A percentile compares a stretch with the other conserved stretches of the same genome.
These are phyloP conservation scores for Detonula confervacea DNA, from an alignment of 352 stramenopile species.

Conservation along the genomic window DNA sequence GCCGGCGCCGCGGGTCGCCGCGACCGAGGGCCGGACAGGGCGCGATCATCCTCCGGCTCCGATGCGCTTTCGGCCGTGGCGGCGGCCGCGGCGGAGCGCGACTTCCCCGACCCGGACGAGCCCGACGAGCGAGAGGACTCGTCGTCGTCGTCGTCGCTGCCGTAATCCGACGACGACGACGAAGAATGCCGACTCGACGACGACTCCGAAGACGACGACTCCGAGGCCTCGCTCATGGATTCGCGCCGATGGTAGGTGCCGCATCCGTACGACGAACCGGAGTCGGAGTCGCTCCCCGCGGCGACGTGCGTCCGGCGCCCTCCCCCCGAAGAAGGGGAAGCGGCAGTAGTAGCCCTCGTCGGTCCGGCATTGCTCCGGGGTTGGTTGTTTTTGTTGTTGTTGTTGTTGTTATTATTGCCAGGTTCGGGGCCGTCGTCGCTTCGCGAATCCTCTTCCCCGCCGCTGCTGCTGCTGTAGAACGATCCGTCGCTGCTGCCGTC, in stretches of 20 bases:
- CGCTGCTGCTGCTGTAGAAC: constrained; percentile 1
- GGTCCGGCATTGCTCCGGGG: constrained; percentile 3
- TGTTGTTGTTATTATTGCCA: background rate
- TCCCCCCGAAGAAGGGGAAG: background rate
- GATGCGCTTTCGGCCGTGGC: too few relatives aligned
- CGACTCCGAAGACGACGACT: background rate
- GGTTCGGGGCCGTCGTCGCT: too few relatives aligned
- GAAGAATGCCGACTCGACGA: too few relatives aligned
- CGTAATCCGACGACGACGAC: too few relatives aligned
- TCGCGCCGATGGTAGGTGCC: constrained; percentile 11
- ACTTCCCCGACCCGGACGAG: too few relatives aligned
- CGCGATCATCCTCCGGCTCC: too few relatives aligned
- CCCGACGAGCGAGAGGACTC: background rate
- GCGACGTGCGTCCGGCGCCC: background rate
- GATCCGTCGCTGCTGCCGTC: background rate
- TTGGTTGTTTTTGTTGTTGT: too few relatives aligned
- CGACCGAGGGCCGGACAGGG: too few relatives aligned
- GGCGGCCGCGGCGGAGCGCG: too few relatives aligned
- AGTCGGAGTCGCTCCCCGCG: background rate
- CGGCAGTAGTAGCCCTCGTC: too few relatives aligned
- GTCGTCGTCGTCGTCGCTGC: too few relatives aligned
- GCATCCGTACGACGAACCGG: constrained; percentile 5
- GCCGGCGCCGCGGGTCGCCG: too few relatives aligned
- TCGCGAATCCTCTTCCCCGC: background rate
- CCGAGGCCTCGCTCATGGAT: background rate